A percentile compares a stretch with the other conserved stretches of the same genome.
Evolutionary conservation across 129 eudicot species (phyloP).

Genomic region (Pittosporum tobira): DNA sequence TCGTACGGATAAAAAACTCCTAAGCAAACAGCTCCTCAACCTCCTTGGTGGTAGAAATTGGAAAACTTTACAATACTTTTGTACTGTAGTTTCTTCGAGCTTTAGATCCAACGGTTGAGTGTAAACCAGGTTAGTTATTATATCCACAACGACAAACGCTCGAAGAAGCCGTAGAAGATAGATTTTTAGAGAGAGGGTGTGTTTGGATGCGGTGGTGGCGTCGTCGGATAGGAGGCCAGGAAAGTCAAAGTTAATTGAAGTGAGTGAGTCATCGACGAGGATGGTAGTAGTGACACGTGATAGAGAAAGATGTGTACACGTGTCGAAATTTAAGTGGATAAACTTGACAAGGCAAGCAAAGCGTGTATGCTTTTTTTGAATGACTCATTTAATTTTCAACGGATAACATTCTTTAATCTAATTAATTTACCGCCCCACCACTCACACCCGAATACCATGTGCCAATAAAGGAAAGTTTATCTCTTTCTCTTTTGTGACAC

Average conservation of each 20-base stretch:
- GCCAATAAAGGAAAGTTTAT: too few relatives aligned
- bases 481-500: too few relatives aligned
- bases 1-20: conserved; percentile 14
- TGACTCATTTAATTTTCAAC: conserved; percentile 15
- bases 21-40: not conserved
- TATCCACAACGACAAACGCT: too few relatives aligned
- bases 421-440: too few relatives aligned
- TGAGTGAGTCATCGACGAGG: conserved; percentile 19
- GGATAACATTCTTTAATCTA: conserved; percentile 9
- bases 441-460: too few relatives aligned
- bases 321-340: conserved; percentile 37
- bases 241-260: conserved; percentile 11
- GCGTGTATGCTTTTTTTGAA: conserved; percentile 4
- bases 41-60: too few relatives aligned
- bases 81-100: too few relatives aligned
- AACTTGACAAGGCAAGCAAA: conserved; percentile 36
- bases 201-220: conserved; percentile 5
- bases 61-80: too few relatives aligned
- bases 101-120: conserved; percentile 11
- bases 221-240: conserved; percentile 11
- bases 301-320: conserved; percentile 34
- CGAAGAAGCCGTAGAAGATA: not conserved
- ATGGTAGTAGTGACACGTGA: conserved; percentile 61
- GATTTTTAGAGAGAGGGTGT: not conserved
- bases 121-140: not conserved